Evolutionary conservation across 2,329 filamentous ascomycete genomes (phyloP), one percentile per base, ranked within the genome.

Genomic region (Ophiostoma perfectum): DNA sequence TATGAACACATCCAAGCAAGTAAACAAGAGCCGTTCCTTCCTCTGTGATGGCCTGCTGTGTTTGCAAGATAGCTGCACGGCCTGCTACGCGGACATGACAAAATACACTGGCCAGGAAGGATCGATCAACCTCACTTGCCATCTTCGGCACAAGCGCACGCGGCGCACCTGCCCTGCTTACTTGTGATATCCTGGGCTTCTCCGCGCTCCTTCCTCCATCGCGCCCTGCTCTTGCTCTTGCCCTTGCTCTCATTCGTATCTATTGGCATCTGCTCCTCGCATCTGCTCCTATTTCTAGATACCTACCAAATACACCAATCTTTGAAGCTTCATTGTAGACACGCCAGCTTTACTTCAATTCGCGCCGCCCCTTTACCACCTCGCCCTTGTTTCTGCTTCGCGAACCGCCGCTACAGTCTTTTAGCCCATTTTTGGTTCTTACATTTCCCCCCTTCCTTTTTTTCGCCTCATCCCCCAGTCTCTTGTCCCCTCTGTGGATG

Each of bases 391-490:
- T 42, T 39, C 39, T 63, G 60, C 38, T n/a, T 42, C 60, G 39
- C 39, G 38, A 41, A 63, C 16, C 39, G 60, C 39, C 58, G 36
- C 60, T 63, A 42, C 14, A 41, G 36, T n/a, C 36, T 41, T 41
- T 63, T 63, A 63, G 38, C 60, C 60, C 63, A n/a, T 45, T 58
- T 55, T 66, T 67, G 52, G 38, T 44, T 65, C 58, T 47, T 68
- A 11, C 36, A 38, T 55, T 66, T 60, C 41, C 41, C 5, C 68
- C 70, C 72, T 72, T 73, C 12, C 11, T 44, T 49, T 64, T 69
- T 49, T n/a, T 64, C 58, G 49, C 55, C 18, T 36, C 62, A n/a
- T 65, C 27, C 39, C 49, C 49, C 49, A 55, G 49, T 55, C 49
- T 55, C n/a, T 55, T 5, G 16, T n/a, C 55, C 16, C 60, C 27